These are phyloP conservation scores for Lentinula raphanica DNA, from an alignment of 768 basidiomycete species.

Conservation along the genomic window DNA sequence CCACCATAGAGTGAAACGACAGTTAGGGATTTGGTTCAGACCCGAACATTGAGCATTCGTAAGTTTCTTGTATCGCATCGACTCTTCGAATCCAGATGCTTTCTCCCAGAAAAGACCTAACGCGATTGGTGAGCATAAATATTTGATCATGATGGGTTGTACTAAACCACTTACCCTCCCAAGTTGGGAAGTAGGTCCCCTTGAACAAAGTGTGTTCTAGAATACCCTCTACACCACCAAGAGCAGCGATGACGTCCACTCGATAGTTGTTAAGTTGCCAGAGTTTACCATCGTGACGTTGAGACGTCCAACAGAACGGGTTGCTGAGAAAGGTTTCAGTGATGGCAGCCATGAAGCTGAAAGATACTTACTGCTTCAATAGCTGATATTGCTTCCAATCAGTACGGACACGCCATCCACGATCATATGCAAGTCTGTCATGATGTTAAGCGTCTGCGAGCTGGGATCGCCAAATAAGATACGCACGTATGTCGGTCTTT, in stretches of 20 bases:
- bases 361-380: constrained; percentile 70
- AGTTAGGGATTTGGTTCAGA: constrained; percentile 96
- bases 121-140: constrained; percentile 7
- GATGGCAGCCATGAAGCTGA: neutral
- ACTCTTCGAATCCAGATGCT: constrained; percentile 94
- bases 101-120: constrained; percentile 95
- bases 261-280: constrained; percentile 99
- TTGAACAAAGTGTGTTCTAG: constrained; percentile 97
- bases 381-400: constrained; percentile 98
- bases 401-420: constrained; percentile 96
- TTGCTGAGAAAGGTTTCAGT: constrained; percentile 46
- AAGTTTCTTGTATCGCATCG: constrained; percentile 92
- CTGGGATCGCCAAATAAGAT: neutral
- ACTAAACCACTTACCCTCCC: constrained; percentile 61
- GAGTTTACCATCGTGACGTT: constrained; percentile 92
- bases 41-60: constrained; percentile 99
- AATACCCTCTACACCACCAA: constrained; percentile 95
- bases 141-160: neutral
- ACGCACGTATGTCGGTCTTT: constrained; percentile 90
- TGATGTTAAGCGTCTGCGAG: constrained; percentile 6
- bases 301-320: constrained; percentile 99
- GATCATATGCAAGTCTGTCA: constrained; percentile 86
- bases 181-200: constrained; percentile 95
- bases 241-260: constrained; percentile 94
- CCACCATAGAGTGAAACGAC: constrained; percentile 99